Evolutionary conservation across 2,329 filamentous ascomycete species (phyloP).

Genomic region (Epichloe sp.): DNA sequence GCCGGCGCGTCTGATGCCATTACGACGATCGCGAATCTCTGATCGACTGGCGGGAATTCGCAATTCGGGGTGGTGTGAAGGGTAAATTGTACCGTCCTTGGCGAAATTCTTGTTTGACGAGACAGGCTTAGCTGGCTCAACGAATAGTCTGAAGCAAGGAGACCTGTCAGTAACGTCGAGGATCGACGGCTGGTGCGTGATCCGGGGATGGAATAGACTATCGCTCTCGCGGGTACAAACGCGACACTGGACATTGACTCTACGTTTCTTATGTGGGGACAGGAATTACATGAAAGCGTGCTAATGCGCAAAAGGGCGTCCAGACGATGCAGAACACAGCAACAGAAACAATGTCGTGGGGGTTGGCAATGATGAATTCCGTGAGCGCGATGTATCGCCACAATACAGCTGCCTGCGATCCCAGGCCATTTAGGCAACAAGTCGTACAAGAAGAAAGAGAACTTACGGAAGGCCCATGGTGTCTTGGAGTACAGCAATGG

Average conservation of each 20-base stretch:
- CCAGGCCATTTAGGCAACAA: background rate
- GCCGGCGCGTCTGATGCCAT: conserved; percentile 11
- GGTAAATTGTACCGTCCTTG: conserved; percentile 12
- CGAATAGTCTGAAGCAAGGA: conserved; percentile 26
- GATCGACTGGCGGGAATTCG: conserved; percentile 21
- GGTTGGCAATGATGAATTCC: background rate
- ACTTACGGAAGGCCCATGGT: conserved; percentile 37
- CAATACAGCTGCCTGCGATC: background rate
- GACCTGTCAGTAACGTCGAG: conserved; percentile 7
- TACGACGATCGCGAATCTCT: conserved; percentile 19
- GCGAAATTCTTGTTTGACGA: conserved; percentile 21
- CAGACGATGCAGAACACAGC: background rate
- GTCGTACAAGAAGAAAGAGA: conserved; percentile 6
- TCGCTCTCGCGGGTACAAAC: conserved; percentile 2
- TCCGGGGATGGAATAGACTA: background rate
- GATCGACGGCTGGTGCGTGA: background rate
- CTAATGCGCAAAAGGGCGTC: background rate
- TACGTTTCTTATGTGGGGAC: background rate
- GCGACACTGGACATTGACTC: conserved; percentile 4
- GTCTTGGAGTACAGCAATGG: background rate
- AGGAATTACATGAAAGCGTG: background rate
- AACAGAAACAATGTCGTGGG: background rate
- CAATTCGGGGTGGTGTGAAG: conserved; percentile 27
- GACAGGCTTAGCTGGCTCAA: conserved; percentile 33
- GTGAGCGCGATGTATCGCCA: background rate